phyloP scores from a whole-genome alignment of 495 filamentous ascomycete genomes.

The Penicillium tannophilum region DNA sequence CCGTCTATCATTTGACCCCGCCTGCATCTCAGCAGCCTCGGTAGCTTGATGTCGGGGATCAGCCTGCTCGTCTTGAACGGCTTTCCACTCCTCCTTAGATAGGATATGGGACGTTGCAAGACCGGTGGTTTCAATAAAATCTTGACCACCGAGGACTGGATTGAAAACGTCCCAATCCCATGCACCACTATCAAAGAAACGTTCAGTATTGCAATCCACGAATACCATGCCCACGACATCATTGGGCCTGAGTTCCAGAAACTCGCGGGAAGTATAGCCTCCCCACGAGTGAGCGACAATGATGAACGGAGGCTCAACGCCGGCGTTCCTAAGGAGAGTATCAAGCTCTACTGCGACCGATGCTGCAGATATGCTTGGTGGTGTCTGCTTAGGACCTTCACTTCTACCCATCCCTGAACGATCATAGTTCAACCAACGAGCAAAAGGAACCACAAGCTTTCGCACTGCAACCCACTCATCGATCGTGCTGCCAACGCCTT shows the following conservation, averaged over 20 bases:
- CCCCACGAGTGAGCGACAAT: constrained; percentile 47
- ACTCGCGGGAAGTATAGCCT: constrained; percentile 41
- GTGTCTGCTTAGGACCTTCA: constrained; percentile 22
- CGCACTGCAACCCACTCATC: constrained; percentile 35
- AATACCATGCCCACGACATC: constrained; percentile 34
- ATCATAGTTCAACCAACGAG: constrained; percentile 35
- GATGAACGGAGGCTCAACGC: constrained; percentile 37
- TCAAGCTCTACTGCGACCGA: constrained; percentile 24
- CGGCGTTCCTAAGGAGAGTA: constrained; percentile 21
- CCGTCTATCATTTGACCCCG: constrained; percentile 15
- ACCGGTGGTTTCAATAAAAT: constrained; percentile 21
- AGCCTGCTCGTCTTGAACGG: constrained; percentile 20
- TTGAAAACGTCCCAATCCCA: constrained; percentile 19
- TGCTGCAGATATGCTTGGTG: constrained; percentile 17
- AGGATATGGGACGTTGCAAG: constrained; percentile 22
- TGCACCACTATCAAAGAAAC: constrained; percentile 18
- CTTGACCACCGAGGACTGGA: constrained; percentile 21
- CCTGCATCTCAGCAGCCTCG: constrained; percentile 21
- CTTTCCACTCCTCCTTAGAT: constrained; percentile 22
- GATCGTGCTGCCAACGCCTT: constrained; percentile 39
- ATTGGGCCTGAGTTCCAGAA: constrained; percentile 27
- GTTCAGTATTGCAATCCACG: constrained; percentile 30
- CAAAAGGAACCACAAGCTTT: constrained; percentile 18
- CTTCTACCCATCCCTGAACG: constrained; percentile 31
- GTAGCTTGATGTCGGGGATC: constrained; percentile 22